Percentiles rank a stretch among this genome's conserved stretches.
These are phyloP conservation scores for Talaromyces sp. DNA, from an alignment of 2,329 filamentous ascomycete genomes.

Conservation along the genomic window DNA sequence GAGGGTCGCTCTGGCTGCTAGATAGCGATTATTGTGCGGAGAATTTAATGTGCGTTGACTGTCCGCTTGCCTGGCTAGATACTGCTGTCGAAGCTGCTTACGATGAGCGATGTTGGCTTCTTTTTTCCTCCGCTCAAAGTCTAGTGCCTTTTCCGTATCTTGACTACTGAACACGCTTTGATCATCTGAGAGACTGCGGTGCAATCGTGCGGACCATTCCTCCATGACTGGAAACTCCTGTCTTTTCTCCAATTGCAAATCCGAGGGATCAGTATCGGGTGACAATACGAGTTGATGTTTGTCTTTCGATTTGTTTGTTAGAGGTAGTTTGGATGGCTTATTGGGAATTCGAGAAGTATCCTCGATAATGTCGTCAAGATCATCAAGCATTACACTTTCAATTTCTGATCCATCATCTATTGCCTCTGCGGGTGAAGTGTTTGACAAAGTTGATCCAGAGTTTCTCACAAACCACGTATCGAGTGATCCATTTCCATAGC, in stretches of 20 bases:
- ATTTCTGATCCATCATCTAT: background rate
- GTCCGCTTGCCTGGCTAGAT: conserved; percentile 11
- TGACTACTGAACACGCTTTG: conserved; percentile 2
- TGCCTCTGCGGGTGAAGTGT: background rate
- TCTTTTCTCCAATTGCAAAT: conserved; percentile 13
- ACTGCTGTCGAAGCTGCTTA: conserved; percentile 18
- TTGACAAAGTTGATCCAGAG: background rate
- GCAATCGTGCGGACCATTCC: conserved; percentile 25
- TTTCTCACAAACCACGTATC: conserved; percentile 30
- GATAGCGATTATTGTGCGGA: conserved; percentile 32
- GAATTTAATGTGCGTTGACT: conserved; percentile 20
- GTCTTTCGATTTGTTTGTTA: background rate
- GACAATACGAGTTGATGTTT: background rate
- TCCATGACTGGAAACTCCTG: conserved; percentile 25
- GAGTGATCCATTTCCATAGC: conserved; percentile 27
- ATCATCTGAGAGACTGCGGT: conserved; percentile 15
- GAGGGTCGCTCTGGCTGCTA: conserved; percentile 30
- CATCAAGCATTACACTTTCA: conserved; percentile 18
- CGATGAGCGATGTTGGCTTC: conserved; percentile 30
- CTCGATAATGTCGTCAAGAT: conserved; percentile 1
- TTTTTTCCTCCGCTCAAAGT: conserved; percentile 40
- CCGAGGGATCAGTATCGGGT: background rate
- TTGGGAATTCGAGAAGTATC: conserved; percentile 2
- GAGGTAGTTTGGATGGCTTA: conserved; percentile 19
- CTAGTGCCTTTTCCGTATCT: conserved; percentile 27